These are phyloP conservation scores for Cucumis cinereus DNA, from an alignment of 306 rosid genomes.

Conservation along the genomic window DNA sequence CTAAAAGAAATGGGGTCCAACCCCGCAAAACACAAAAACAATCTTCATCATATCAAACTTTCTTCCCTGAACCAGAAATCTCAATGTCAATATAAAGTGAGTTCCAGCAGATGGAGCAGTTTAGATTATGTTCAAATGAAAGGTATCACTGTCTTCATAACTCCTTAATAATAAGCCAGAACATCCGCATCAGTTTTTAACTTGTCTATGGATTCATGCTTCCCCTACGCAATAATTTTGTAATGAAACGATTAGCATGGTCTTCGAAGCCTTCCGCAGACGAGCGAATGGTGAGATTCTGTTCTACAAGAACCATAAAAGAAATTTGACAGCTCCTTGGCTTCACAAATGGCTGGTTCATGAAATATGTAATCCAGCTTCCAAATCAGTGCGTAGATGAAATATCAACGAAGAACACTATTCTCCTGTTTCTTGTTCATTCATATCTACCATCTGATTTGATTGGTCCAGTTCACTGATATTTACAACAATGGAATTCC, in stretches of 20 bases:
- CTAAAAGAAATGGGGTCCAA: too few species aligned
- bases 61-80: constrained; percentile 2
- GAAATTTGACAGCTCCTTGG: neutral
- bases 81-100: neutral
- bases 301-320: neutral
- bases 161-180: neutral
- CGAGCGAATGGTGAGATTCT: neutral
- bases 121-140: neutral
- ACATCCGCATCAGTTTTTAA: neutral
- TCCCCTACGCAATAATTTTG: neutral
- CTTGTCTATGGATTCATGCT: neutral
- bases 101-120: neutral
- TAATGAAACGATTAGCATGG: neutral
- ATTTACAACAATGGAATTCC: neutral
- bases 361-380: neutral
- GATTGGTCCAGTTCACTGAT: neutral
- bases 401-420: neutral
- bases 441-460: neutral
- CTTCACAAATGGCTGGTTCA: neutral
- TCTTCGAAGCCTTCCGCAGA: neutral
- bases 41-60: neutral
- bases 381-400: neutral
- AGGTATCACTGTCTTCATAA: neutral
- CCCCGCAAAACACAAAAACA: neutral
- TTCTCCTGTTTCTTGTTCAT: neutral